These are phyloP conservation scores for Pulicaria dysenterica DNA, from an alignment of 129 eudicot genomes.

Conservation along the genomic window DNA sequence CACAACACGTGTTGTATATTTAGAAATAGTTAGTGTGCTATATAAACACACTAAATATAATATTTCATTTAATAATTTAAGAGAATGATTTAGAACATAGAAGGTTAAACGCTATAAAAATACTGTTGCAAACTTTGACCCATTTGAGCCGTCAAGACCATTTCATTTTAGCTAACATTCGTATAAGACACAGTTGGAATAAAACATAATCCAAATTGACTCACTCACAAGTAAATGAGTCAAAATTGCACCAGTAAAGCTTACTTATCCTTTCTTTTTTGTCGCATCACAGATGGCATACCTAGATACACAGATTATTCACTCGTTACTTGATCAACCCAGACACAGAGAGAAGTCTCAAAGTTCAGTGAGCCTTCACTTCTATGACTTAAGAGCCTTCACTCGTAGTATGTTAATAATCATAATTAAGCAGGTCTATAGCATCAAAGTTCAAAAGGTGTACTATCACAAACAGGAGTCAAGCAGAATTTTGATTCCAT, in stretches of 20 bases:
- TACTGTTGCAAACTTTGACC: not conserved
- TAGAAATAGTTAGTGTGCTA: not conserved
- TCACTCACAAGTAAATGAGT: not conserved
- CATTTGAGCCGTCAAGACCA: not conserved
- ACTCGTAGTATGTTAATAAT: not conserved
- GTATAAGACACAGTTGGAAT: not conserved
- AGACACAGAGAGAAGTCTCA: too few species aligned
- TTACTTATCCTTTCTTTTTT: too few species aligned
- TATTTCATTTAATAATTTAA: too few species aligned
- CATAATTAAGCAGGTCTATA: not conserved
- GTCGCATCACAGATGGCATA: too few species aligned
- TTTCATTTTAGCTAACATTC: not conserved
- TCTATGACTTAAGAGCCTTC: too few species aligned
- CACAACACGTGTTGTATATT: not conserved
- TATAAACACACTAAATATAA: too few species aligned
- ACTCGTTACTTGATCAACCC: too few species aligned
- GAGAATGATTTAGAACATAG: too few species aligned
- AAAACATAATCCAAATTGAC: not conserved
- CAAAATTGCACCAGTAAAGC: not conserved
- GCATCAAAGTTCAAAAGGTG: not conserved
- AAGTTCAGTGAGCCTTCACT: too few species aligned
- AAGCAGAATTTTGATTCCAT: conserved; percentile 1
- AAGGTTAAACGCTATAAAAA: not conserved
- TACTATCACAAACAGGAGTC: not conserved
- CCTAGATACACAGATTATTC: too few species aligned